Evolutionary conservation across 202 grass and related monocot species (phyloP), one percentile per base, ranked within the genome.

Genomic region (Panicum hallii): DNA sequence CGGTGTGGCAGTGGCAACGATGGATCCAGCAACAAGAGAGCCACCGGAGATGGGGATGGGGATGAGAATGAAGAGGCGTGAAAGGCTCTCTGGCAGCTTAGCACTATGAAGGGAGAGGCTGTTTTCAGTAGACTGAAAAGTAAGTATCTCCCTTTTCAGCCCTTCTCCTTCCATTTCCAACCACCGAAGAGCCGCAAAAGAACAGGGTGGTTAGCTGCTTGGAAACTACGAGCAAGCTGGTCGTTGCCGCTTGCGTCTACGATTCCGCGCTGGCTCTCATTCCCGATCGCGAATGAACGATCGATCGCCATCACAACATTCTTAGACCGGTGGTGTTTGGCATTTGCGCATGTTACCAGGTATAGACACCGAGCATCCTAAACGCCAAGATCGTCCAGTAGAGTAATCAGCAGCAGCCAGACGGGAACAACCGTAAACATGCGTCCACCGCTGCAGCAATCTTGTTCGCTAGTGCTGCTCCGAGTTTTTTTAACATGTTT

Each of bases 331-430:
- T 47, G 26, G 16, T 56, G 16, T 56, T 54, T 61, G 41, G 38
- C 6, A 45, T 9, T 44, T 23, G 53, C n/a, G 75, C 83, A 79
- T 79, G 75, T 79, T 72, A 61, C 75, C 3, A 74, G 12, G 32
- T 9, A 28, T 64, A 41, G 30, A 11, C 28, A 41, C 3, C 17
- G 1, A 42, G 1, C 69, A 50, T 41, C 30, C 56, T 48, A 74
- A 77, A 38, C 5, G 63, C 52, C 83, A 78, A 61, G 73, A 78
- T 77, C 41, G 41, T 14, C 19, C 4, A 38, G 19, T 60, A 84
- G 7, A 70, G 5, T 38, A 42, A 50, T 1, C 41, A n/a, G 32
- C 12, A 74, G 67, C 50, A 42, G 32, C 6, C 70, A 67, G 79
- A 14, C 11, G 14, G 17, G 9, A 48, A 71, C 65, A 88, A 78